phyloP scores from a whole-genome alignment of 768 basidiomycete species.

The Russula abietina region DNA sequence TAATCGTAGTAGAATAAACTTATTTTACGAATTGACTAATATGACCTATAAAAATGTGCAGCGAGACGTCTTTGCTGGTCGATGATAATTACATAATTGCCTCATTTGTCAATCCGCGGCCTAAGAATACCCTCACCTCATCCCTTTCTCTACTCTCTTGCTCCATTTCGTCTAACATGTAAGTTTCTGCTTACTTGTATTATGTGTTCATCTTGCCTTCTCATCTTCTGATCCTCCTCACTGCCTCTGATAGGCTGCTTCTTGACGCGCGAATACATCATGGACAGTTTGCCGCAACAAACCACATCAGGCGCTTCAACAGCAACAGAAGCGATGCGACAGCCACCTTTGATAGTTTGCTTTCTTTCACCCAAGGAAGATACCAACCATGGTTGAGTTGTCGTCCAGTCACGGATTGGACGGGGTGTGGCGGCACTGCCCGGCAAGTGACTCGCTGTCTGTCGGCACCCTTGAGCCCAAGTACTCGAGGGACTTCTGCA shows the following conservation, averaged over 20 bases:
- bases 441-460: too few relatives aligned
- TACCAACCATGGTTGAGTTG: too few relatives aligned
- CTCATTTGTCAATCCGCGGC: not conserved
- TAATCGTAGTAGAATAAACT: not conserved
- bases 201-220: not conserved
- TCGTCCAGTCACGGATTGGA: too few relatives aligned
- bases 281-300: conserved; percentile 84
- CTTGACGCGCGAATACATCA: conserved; percentile 84
- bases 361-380: too few relatives aligned
- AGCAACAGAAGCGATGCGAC: conserved; percentile 64
- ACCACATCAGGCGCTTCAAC: conserved; percentile 85
- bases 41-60: not conserved
- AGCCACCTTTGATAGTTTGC: too few relatives aligned
- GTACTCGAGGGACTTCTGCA: conserved; percentile 40
- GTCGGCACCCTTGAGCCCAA: too few relatives aligned
- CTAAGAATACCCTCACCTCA: not conserved
- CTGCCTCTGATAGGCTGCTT: conserved; percentile 51
- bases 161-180: conserved; percentile 7
- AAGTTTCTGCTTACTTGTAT: not conserved
- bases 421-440: too few relatives aligned
- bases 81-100: not conserved
- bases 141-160: not conserved
- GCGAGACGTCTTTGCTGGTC: too few relatives aligned
- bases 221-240: conserved; percentile 5
- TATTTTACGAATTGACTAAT: not conserved